phyloP scores from a whole-genome alignment of 257 asterid species.

The Solanum chilense region DNA sequence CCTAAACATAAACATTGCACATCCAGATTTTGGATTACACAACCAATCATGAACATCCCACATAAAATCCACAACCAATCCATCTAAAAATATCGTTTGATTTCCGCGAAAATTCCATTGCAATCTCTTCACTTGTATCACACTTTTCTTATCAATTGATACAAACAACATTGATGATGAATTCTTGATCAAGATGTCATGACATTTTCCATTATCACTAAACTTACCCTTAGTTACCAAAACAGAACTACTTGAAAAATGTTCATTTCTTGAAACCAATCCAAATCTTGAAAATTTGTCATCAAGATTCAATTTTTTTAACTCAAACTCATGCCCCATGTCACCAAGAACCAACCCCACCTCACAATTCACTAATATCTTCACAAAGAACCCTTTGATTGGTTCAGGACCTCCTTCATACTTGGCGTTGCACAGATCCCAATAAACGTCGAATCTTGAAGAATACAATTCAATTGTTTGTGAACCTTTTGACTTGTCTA shows the following conservation, averaged over 20 bases:
- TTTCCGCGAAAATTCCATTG: conserved; percentile 88
- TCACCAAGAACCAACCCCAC: conserved; percentile 43
- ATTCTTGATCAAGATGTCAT: conserved; percentile 40
- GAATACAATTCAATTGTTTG: conserved; percentile 20
- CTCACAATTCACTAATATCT: conserved; percentile 37
- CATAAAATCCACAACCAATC: conserved; percentile 69
- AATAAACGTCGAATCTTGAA: conserved; percentile 28
- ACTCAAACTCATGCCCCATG: conserved; percentile 17
- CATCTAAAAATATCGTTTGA: conserved; percentile 68
- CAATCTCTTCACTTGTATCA: conserved; percentile 56
- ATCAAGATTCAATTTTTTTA: conserved; percentile 8
- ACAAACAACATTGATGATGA: conserved; percentile 20
- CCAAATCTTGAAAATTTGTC: conserved; percentile 6
- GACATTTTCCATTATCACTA: conserved; percentile 36
- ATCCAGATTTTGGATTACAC: conserved; percentile 22
- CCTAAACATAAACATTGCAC: conserved; percentile 64
- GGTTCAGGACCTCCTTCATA: conserved; percentile 66
- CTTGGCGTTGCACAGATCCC: conserved; percentile 59
- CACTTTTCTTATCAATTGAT: conserved; percentile 47
- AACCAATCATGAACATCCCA: conserved; percentile 87
- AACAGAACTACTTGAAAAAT: conserved; percentile 31
- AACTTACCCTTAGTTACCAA: conserved; percentile 52
- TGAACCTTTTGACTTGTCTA: conserved; percentile 23
- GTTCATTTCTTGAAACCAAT: conserved; percentile 38
- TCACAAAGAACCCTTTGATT: conserved; percentile 28